Conservation (phyloP, 768 basidiomycete species). For the Termitomyces sp. region DNA sequence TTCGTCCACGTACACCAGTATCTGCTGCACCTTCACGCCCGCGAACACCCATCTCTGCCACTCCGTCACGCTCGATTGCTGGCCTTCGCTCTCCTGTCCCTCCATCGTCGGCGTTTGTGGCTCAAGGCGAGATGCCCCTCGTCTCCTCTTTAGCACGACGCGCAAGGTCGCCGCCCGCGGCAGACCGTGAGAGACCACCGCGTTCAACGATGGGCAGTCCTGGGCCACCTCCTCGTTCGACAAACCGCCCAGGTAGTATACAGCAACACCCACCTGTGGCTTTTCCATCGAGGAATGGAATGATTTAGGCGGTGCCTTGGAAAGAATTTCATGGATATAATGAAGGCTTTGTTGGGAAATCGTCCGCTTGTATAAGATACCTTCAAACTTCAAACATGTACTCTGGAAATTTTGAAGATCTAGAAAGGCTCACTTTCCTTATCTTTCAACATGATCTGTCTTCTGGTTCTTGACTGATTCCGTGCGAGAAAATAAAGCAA, state of each 20-base stretch:
- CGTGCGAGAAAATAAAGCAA: too few relatives aligned
- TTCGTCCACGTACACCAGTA: conserved; percentile 56
- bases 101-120: conserved; percentile 16
- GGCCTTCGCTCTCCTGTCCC: conserved; percentile 16
- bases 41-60: conserved; percentile 15
- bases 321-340: not conserved
- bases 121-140: conserved; percentile 18
- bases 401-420: too few relatives aligned
- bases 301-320: conserved; percentile 13
- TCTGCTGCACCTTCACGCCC: conserved; percentile 16
- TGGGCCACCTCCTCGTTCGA: conserved; percentile 64
- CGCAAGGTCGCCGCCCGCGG: conserved; percentile 24
- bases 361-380: not conserved
- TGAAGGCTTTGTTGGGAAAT: not conserved
- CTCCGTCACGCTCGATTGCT: conserved; percentile 12
- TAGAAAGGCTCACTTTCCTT: too few relatives aligned
- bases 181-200: conserved; percentile 23
- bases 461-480: too few relatives aligned
- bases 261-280: conserved; percentile 49
- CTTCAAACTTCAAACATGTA: not conserved
- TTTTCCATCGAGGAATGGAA: conserved; percentile 41
- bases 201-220: conserved; percentile 35
- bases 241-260: conserved; percentile 60
- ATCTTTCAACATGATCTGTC: too few relatives aligned
- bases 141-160: conserved; percentile 31